These are phyloP conservation scores for Chaetothyriales sp. DNA, from an alignment of 2,329 filamentous ascomycete genomes.

Conservation along the genomic window DNA sequence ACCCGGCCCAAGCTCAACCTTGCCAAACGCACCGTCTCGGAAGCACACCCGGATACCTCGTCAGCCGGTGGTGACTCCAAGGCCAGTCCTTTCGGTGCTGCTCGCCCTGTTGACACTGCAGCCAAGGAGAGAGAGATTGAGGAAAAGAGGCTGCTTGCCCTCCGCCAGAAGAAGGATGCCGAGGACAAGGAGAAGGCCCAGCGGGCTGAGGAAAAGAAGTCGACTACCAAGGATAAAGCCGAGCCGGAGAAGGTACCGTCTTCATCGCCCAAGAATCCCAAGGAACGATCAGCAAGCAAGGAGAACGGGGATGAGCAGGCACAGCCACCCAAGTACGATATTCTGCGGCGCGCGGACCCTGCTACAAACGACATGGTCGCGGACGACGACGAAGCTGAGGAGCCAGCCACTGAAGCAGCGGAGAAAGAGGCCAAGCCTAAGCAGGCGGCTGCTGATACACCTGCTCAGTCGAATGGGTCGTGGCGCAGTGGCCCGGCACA, in stretches of 20 bases:
- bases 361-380: constrained; percentile 34
- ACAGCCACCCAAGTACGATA: constrained; percentile 36
- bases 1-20: constrained; percentile 73
- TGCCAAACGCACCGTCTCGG: constrained; percentile 77
- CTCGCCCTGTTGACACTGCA: constrained; percentile 84
- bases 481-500: constrained; percentile 22
- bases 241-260: constrained; percentile 35
- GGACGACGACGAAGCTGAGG: constrained; percentile 33
- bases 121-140: constrained; percentile 79
- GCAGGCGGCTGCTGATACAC: constrained; percentile 35
- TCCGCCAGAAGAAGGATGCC: constrained; percentile 71
- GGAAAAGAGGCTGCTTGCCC: constrained; percentile 60
- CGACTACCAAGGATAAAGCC: constrained; percentile 52
- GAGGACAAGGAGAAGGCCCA: constrained; percentile 73
- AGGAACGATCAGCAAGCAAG: constrained; percentile 6
- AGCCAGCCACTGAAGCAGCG: constrained; percentile 21
- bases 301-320: constrained; percentile 12
- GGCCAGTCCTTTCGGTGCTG: constrained; percentile 83
- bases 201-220: constrained; percentile 46
- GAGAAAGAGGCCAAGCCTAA: constrained; percentile 42
- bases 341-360: constrained; percentile 37
- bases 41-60: constrained; percentile 40
- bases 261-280: constrained; percentile 25
- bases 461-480: constrained; percentile 26
- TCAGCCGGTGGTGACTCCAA: constrained; percentile 51